A percentile compares a stretch with the other conserved stretches of the same genome.
Conservation (phyloP, 2,329 filamentous ascomycete genomes). For the Hawksworthiomyces lignivorus region DNA sequence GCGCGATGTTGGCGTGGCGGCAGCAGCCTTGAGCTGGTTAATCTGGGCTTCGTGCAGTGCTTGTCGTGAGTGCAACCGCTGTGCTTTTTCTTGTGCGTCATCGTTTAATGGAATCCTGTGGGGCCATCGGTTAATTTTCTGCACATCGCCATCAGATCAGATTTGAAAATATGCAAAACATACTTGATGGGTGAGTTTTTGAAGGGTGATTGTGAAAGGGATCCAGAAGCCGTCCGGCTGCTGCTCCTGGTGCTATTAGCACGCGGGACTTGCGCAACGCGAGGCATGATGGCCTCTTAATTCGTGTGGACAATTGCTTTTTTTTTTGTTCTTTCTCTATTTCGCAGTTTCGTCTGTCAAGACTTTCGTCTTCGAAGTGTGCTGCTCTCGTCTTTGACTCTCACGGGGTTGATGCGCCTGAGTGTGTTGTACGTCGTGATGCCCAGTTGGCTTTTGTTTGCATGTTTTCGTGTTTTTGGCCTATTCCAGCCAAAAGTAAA, state of each 20-base stretch:
- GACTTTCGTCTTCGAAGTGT: too few species aligned
- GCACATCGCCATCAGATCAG: too few species aligned
- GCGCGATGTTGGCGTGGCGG: slow-evolving; percentile 57
- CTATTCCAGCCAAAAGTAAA: slow-evolving; percentile 19
- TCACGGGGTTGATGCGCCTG: not conserved
- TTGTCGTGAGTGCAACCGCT: slow-evolving; percentile 78
- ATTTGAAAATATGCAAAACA: slow-evolving; percentile 18
- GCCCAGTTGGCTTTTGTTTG: slow-evolving; percentile 8
- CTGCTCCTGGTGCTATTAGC: slow-evolving; percentile 28
- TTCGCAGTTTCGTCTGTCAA: not conserved
- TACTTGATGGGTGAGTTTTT: slow-evolving; percentile 54
- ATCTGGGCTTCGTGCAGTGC: slow-evolving; percentile 84
- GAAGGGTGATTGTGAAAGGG: slow-evolving; percentile 43
- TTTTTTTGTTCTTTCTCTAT: slow-evolving; percentile 12
- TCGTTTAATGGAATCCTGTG: slow-evolving; percentile 89
- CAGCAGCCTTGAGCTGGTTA: slow-evolving; percentile 77
- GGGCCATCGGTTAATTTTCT: not conserved
- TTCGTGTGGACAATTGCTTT: too few species aligned
- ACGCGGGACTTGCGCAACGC: slow-evolving; percentile 48
- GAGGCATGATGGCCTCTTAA: slow-evolving; percentile 40
- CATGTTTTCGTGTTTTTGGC: slow-evolving; percentile 11
- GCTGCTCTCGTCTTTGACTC: not conserved
- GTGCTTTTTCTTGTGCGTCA: slow-evolving; percentile 85
- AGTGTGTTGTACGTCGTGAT: slow-evolving; percentile 10
- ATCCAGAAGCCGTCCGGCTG: slow-evolving; percentile 39